phyloP scores from a whole-genome alignment of 176 grass and related monocot species.

The bread wheat (Triticum aestivum) region DNA sequence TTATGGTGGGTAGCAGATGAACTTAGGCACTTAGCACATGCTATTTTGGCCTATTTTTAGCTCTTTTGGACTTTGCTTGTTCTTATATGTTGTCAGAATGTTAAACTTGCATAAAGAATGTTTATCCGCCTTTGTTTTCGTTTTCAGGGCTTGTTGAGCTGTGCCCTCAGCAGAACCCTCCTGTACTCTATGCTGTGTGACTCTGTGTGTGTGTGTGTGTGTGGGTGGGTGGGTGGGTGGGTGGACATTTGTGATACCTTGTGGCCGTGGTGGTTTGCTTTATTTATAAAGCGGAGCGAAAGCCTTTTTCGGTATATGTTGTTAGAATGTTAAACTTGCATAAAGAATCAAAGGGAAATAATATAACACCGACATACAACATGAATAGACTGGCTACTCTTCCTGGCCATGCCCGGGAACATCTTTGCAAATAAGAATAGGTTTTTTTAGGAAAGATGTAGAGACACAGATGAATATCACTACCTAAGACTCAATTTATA shows the following conservation, averaged over 20 bases:
- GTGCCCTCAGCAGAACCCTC: no score
- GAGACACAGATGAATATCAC: not conserved
- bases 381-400: not conserved
- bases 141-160: no score
- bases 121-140: no score
- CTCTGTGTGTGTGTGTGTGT: no score
- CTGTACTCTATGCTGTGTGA: no score
- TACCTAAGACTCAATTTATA: not conserved
- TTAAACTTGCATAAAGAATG: not conserved
- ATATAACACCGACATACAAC: not conserved
- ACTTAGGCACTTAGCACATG: not conserved
- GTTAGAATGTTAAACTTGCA: not conserved
- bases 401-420: not conserved
- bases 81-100: not conserved
- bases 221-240: no score
- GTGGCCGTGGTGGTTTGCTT: no score
- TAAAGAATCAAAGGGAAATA: not conserved
- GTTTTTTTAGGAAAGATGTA: not conserved
- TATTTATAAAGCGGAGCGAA: no score
- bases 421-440: not conserved
- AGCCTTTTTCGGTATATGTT: not conserved
- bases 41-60: not conserved
- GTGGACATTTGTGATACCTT: no score
- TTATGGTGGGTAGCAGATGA: not conserved
- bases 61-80: not conserved